Base-by-base conservation (phyloP, 139 green algal genomes). In the Desmodesmus armatus region DNA sequence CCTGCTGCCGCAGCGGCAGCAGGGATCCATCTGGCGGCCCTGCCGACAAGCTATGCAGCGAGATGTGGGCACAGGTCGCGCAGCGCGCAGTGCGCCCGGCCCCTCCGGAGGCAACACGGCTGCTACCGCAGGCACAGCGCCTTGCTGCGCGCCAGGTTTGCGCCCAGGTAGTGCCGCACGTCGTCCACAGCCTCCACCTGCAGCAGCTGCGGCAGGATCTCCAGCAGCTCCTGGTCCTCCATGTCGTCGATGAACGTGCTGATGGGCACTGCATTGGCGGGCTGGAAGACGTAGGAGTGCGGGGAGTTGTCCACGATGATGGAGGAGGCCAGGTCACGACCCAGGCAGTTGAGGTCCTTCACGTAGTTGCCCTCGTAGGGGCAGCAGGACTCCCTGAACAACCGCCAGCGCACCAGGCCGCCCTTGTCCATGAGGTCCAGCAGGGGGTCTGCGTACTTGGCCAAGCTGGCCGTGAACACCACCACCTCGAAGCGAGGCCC, bases 281-380 rank as follows among this genome's bases (percentile, higher is more conserved):
- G 97, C 87, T 99, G 97, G 86, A 99, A 99, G 3, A 96, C 87
- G 91, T 99, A 99, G 13, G 92, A 97, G 86, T 98, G 94, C 9
- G 97, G 97, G 5, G 93, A 98, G 92, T 99, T 99, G 92, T 99
- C 97, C 27, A 99, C 93, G 73, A 99, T 99, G 78, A 99, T 96
- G 43, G 89, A 94, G 81, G 92, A 47, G 15, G 74, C 78, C 47
- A 99, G 87, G 35, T 96, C 89, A 0, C 97, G 90, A 0, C 97
- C 97, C 47, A 99, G 84, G 74, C 91, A 94, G 63, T 85, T 91
- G 58, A 99, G 90, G 87, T 99, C 95, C 88, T 94, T 91, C 37
- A 91, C 83, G 40, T 90, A 90, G 69, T 89, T 92, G 23, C 89
- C 86, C 43, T 87, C 95, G 51, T 95, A 98, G 5, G 93, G 94